A percentile compares a stretch with the other conserved stretches of the same genome.
phyloP scores from a whole-genome alignment of 352 stramenopile species.

The Globisporangium splendens region DNA sequence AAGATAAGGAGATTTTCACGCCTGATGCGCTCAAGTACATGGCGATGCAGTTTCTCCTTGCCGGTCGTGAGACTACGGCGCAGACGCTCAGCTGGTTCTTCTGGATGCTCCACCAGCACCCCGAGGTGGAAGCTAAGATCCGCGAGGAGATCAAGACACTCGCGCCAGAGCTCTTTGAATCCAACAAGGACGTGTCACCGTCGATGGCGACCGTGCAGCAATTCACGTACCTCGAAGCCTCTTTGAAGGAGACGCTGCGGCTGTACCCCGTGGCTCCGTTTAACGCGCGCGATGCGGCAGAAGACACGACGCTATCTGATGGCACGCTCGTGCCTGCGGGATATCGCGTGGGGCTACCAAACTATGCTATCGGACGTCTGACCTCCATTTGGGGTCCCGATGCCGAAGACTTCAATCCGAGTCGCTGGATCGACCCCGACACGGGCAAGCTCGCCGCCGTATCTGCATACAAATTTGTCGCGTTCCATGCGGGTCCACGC shows the following conservation, averaged over 20 bases:
- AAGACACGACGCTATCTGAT: constrained; percentile 57
- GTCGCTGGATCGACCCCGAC: constrained; percentile 48
- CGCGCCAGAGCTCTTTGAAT: too few relatives aligned
- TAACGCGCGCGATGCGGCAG: constrained; percentile 23
- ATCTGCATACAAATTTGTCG: too few relatives aligned
- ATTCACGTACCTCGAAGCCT: constrained; percentile 55
- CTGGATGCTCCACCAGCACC: constrained; percentile 42
- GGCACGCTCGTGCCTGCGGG: constrained; percentile 58
- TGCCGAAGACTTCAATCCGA: constrained; percentile 34
- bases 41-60: constrained; percentile 42
- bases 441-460: constrained; percentile 23
- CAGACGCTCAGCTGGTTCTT: constrained; percentile 60
- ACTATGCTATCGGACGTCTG: constrained; percentile 48
- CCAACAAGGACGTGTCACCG: too few relatives aligned
- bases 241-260: constrained; percentile 58
- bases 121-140: constrained; percentile 33
- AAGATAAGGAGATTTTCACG: constrained; percentile 9
- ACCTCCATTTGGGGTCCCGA: constrained; percentile 60
- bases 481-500: neutral
- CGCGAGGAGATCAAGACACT: constrained; percentile 22
- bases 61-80: constrained; percentile 49
- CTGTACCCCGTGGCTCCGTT: constrained; percentile 55
- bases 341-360: constrained; percentile 37
- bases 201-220: constrained; percentile 40
- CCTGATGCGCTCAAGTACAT: constrained; percentile 32